Conservation (phyloP, 1,284 basidiomycete genomes). For the Tranzscheliella williamsii region DNA sequence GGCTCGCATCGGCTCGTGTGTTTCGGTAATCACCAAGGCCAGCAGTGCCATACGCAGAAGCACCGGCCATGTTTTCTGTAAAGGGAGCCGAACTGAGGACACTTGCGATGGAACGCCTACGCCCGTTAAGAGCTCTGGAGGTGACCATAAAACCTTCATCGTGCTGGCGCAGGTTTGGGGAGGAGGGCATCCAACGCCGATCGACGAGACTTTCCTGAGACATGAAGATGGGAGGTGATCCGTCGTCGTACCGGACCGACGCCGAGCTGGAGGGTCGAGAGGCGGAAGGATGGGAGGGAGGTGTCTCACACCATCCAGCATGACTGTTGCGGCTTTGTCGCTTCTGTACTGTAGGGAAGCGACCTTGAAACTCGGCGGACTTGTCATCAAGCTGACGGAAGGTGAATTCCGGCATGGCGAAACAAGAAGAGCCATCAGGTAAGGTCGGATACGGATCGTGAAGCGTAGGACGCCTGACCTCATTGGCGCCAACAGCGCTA, state of each 20-base stretch:
- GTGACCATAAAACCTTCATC: not conserved
- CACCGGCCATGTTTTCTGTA: not conserved
- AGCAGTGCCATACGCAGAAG: no score
- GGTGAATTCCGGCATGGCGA: constrained; percentile 1
- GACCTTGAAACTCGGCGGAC: not conserved
- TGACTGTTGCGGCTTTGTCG: not conserved
- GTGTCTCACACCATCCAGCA: not conserved
- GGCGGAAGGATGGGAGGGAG: not conserved
- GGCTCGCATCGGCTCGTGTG: not conserved
- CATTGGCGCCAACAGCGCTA: not conserved
- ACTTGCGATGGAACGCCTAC: constrained; percentile 1
- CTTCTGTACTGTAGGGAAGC: not conserved
- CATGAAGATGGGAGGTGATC: not conserved
- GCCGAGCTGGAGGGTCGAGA: not conserved
- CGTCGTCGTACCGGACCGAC: not conserved
- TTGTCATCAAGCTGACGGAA: constrained; percentile 8
- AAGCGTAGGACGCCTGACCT: no score
- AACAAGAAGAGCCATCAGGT: constrained; percentile 21
- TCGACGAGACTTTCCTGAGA: not conserved
- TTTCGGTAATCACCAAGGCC: not conserved
- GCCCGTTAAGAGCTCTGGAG: not conserved
- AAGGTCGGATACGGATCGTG: constrained; percentile 17
- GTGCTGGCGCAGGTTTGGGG: not conserved
- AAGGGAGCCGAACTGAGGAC: not conserved
- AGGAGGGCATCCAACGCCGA: not conserved